A percentile compares a stretch with the other conserved stretches of the same genome.
phyloP scores from a whole-genome alignment of 176 grass and related monocot species.

The Triticum turgidum region DNA sequence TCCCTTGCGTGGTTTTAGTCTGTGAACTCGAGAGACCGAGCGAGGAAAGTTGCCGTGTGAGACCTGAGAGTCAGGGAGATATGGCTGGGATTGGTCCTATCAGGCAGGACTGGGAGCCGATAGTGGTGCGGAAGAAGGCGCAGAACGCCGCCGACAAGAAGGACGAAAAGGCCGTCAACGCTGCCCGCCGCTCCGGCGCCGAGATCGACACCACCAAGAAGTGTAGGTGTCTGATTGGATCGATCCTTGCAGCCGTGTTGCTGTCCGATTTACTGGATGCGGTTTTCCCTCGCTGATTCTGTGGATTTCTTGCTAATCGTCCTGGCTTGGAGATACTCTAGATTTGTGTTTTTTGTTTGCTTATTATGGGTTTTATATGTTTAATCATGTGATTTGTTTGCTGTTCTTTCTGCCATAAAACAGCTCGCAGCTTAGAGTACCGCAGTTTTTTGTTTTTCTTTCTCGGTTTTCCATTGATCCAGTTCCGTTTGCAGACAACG shows the following conservation, averaged over 20 bases:
- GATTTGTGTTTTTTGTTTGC: not conserved
- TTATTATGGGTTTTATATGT: not conserved
- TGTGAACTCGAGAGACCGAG: not conserved
- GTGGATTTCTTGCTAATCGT: not conserved
- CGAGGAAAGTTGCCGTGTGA: not conserved
- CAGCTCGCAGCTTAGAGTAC: not conserved
- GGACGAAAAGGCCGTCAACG: conserved; percentile 86
- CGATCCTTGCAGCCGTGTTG: not conserved
- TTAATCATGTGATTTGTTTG: not conserved
- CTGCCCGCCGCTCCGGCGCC: conserved; percentile 70
- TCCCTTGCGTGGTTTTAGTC: not conserved
- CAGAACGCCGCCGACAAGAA: conserved; percentile 66
- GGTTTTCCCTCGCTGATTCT: not conserved
- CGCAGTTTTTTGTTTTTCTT: not conserved
- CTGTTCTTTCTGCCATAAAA: not conserved
- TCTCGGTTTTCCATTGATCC: not conserved
- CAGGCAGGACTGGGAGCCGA: conserved; percentile 81
- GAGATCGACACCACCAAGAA: conserved; percentile 81
- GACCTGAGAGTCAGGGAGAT: not conserved
- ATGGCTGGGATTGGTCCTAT: conserved; percentile 72
- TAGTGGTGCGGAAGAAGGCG: conserved; percentile 84
- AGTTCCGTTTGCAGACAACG: conserved; percentile 44
- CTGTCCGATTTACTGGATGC: not conserved
- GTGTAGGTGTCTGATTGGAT: conserved; percentile 30
- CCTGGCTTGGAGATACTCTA: not conserved